Evolutionary conservation across 1,139 yeast species (phyloP).

Genomic region (Trichomonascaceae sp.): DNA sequence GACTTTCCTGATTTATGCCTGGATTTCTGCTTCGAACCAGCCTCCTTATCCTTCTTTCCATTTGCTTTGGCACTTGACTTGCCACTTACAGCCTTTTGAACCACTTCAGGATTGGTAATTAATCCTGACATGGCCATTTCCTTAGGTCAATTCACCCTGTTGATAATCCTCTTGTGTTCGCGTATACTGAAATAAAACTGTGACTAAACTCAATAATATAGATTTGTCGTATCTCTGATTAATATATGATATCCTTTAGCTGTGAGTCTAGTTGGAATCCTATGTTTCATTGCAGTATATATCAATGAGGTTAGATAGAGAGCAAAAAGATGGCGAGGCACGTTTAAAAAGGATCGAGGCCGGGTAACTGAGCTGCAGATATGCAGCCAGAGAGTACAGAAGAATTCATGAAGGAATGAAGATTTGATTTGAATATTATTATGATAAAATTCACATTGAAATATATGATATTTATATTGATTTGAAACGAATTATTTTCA

Average conservation of each 20-base stretch:
- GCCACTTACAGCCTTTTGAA: conserved; percentile 23
- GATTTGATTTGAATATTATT: no score
- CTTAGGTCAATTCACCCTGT: background rate
- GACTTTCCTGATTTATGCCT: conserved; percentile 4
- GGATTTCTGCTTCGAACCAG: conserved; percentile 2
- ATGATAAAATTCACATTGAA: no score
- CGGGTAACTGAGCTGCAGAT: background rate
- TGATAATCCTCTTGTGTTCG: background rate
- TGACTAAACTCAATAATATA: background rate
- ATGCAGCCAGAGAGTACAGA: background rate
- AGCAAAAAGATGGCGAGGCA: background rate
- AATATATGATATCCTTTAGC: background rate
- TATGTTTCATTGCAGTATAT: background rate
- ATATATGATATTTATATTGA: background rate
- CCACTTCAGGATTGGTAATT: conserved; percentile 28
- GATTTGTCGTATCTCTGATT: background rate
- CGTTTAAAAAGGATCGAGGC: background rate
- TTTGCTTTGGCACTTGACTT: conserved; percentile 8
- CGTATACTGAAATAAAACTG: background rate
- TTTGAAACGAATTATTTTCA: no score
- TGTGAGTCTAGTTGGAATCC: background rate
- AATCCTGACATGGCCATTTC: conserved; percentile 14
- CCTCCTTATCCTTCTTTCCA: conserved; percentile 4
- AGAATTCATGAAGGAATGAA: no score
- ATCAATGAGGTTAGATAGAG: background rate